Base-by-base conservation (phyloP, 495 filamentous ascomycete species). In the Penicillium samsonianum region DNA sequence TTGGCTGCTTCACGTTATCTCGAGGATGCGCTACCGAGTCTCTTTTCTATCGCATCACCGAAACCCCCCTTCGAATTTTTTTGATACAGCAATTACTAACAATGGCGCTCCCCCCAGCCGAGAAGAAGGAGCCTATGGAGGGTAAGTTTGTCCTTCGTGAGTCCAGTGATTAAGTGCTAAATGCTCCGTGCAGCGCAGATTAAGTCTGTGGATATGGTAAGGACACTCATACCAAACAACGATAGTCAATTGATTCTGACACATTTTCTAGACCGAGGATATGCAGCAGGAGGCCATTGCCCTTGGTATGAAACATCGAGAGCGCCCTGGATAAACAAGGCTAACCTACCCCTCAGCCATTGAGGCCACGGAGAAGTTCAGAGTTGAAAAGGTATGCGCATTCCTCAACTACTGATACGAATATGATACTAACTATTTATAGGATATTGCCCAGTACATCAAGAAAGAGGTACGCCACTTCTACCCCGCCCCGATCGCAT, bases 141-240 rank as follows among this genome's bases (percentile, higher is more conserved):
- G 83, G 87, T 89, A 73, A 65, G 83, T 64, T 16, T 25, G 8
- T n/a, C 46, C 26, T 12, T 42, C 28, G 38, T 30, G 31, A 37
- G 50, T 48, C 53, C 48, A 41, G 19, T 53, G 40, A 10, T 23
- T 42, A 42, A 26, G 26, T 45, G 55, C 74, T 82, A 73, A 78
- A 64, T 28, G 42, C 46, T 35, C 19, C 52, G 20, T 67, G 53
- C 68, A 98, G 94, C 89, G 53, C 90, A 94, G 72, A 86, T 98
- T 71, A 98, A 98, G 80, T 96, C 92, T 52, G 93, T 90, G 49
- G 94, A 98, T 65, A 98, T 98, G 94, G 94, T 98, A 84, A 70
- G 78, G 31, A 57, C 26, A 50, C 35, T 19, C 33, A 38, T 19
- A 11, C 20, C 9, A 19, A 10, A 23, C 16, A 19, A 19, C 6